phyloP scores from a whole-genome alignment of 768 basidiomycete genomes.

The Mycena latifolia region DNA sequence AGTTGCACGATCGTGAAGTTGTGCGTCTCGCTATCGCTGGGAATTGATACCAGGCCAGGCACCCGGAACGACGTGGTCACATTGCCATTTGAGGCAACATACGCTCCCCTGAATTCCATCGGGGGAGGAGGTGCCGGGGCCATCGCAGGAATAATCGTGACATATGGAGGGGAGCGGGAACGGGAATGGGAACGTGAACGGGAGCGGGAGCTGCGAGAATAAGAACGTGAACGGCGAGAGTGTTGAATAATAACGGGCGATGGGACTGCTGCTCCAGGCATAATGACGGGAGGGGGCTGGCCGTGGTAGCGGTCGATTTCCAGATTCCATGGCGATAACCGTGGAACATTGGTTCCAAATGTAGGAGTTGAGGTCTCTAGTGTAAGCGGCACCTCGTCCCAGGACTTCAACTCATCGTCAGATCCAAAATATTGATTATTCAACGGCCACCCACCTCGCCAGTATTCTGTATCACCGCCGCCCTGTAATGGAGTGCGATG shows the following conservation, averaged over 20 bases:
- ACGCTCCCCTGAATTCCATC: conserved; percentile 9
- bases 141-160: too few relatives aligned
- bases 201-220: too few relatives aligned
- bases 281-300: conserved; percentile 39
- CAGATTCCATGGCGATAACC: too few relatives aligned
- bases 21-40: conserved; percentile 53
- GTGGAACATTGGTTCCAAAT: conserved; percentile 51
- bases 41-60: conserved; percentile 56
- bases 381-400: conserved; percentile 55
- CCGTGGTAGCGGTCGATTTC: too few relatives aligned
- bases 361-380: conserved; percentile 60
- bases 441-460: conserved; percentile 50
- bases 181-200: too few relatives aligned
- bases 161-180: too few relatives aligned
- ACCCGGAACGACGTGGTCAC: conserved; percentile 56
- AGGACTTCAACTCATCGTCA: conserved; percentile 44
- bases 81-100: conserved; percentile 52
- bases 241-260: too few relatives aligned
- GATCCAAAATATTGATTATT: background rate
- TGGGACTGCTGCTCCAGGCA: too few relatives aligned
- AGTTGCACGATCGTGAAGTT: conserved; percentile 57
- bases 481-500: conserved; percentile 55
- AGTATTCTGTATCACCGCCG: conserved; percentile 53
- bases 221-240: too few relatives aligned
- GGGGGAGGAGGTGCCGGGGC: too few relatives aligned